Evolutionary conservation across 805 yeast genomes (phyloP), one percentile per base, ranked within the genome.

Genomic region (Wickerhamiella parazyma): DNA sequence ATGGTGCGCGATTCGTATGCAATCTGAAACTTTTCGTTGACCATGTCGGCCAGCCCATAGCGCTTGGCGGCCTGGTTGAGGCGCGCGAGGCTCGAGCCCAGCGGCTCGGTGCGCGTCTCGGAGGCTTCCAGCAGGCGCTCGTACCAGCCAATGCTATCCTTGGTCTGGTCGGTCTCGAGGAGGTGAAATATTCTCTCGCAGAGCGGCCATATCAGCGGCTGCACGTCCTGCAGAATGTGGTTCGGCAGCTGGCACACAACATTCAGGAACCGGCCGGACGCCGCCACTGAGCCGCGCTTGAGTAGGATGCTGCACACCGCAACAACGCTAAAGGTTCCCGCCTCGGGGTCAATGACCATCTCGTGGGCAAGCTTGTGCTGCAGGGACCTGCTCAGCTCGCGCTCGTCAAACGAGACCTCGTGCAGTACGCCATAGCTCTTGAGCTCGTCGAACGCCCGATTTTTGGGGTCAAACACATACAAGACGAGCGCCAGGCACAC

Each of bases 141-240:
- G 16, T 28, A 28, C 31, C 31, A 28, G 14, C 5, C 12, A 16
- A 28, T 28, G 31, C 14, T 11, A 7, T 28, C 31, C 16, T 28
- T 28, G 16, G 12, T 28, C 12, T 28, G 31, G 14, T 36, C 39
- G 16, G 21, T 16, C 9, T 36, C 39, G 12, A 36, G 9, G 6
- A 36, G 21, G 12, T 36, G 16, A 28, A 24, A 28, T 20, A 36
- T 24, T 10, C 25, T 22, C 16, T 19, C 19, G 20, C 39, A 36
- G 14, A 36, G 33, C 22, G 39, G 39, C 21, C 28, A 36, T 4
- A 36, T 19, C 6, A 36, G 26, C 19, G 39, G 39, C 21, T 36
- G 33, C 33, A 36, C 21, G 21, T 36, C 39, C 17, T 36, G 18
- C 6, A 36, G 33, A 17, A 36, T 36, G 20, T 16, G 5, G 31